These are phyloP conservation scores for Phytophthora megakarya DNA, from an alignment of 352 stramenopile species.

Conservation along the genomic window DNA sequence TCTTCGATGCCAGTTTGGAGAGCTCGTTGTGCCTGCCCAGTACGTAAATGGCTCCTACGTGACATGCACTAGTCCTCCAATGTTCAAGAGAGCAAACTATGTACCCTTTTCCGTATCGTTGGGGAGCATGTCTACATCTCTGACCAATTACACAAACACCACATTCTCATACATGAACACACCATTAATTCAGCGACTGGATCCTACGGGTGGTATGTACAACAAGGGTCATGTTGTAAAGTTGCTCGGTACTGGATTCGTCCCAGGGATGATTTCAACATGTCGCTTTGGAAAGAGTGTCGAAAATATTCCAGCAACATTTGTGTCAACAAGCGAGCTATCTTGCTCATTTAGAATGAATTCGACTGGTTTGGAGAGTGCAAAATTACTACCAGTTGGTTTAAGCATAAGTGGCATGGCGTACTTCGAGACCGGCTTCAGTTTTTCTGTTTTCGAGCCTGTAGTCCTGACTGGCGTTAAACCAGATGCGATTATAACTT, in stretches of 20 bases:
- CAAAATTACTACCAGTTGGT: constrained; percentile 25
- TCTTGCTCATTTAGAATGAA: constrained; percentile 21
- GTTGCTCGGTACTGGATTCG: constrained; percentile 31
- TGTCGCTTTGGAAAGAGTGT: constrained; percentile 39
- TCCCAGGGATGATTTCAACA: constrained; percentile 7
- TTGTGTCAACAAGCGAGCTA: constrained; percentile 28
- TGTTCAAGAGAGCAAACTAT: constrained; percentile 17
- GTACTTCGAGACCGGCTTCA: constrained; percentile 42
- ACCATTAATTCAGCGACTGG: constrained; percentile 32
- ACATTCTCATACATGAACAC: constrained; percentile 40
- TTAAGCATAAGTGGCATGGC: constrained; percentile 36
- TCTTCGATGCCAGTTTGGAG: constrained; percentile 45
- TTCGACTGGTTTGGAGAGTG: background rate
- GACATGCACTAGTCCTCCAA: constrained; percentile 39
- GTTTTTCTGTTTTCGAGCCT: constrained; percentile 36
- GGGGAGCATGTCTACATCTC: constrained; percentile 21
- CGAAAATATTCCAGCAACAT: constrained; percentile 9
- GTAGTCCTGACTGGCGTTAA: constrained; percentile 20
- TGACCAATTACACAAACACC: constrained; percentile 2
- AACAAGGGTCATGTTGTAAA: constrained; percentile 24
- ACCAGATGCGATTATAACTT: constrained; percentile 34
- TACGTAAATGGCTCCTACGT: constrained; percentile 40
- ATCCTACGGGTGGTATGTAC: constrained; percentile 36
- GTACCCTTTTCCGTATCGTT: constrained; percentile 34
- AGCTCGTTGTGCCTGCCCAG: constrained; percentile 16